Evolutionary conservation across 2,329 filamentous ascomycete genomes (phyloP), one percentile per base, ranked within the genome.

Genomic region (Penicillium olsonii): DNA sequence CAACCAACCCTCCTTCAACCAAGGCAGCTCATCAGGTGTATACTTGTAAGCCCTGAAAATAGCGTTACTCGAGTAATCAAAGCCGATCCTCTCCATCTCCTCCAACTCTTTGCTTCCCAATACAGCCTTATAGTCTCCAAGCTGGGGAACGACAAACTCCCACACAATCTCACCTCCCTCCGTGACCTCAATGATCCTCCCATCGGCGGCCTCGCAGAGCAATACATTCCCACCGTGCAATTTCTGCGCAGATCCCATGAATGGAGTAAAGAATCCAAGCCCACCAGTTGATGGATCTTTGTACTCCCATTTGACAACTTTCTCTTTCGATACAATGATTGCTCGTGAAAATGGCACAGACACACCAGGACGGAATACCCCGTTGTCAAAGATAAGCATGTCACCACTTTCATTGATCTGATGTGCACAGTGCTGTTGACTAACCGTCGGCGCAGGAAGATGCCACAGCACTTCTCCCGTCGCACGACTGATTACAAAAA

Each of bases 351-450:
- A 77, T 2, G 72, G 69, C 5, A 74, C 68, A 2, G 70, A 71
- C 43, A 73, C 63, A 17, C 66, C 65, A 12, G 67, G 60, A 5
- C 75, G 63, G 50, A 74, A 77, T 0, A 71, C 71, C 2, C 75
- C 75, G 45, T 78, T 77, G 53, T 78, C 75, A 50, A 77, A 74
- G 45, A 77, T 71, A 15, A 77, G 61, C 14, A 77, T 75, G 40
- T 70, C 70, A 5, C 74, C 74, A 19, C 70, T 61, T 0, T 67
- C 57, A 17, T 55, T 54, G 5, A 77, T 62, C 53, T 77, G 70
- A 22, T 64, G 70, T 0, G 75, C 74, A 45, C 71, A 72, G 56
- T 77, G 74, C 53, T 77, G 75, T 54, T 78, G 75, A 1, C 69
- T 70, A 0, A 78, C 62, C 2, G 70, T 62, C 3, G 68, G 69